phyloP scores from a whole-genome alignment of 2,329 filamentous ascomycete species.

The Clarireedia homoeocarpa region DNA sequence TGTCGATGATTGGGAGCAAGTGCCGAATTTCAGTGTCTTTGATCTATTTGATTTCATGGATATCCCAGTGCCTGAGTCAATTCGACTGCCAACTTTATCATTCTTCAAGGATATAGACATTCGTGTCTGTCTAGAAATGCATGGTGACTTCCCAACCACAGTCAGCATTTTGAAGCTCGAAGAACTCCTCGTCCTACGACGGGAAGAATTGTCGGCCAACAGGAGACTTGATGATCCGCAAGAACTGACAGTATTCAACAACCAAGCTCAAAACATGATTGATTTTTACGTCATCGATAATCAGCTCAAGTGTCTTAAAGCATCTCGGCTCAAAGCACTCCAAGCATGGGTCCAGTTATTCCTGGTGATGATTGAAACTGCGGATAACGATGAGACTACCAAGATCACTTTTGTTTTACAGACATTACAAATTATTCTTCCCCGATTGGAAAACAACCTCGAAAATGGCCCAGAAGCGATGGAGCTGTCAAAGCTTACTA shows the following conservation, averaged over 20 bases:
- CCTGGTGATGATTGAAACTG: constrained; percentile 73
- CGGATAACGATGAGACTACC: constrained; percentile 66
- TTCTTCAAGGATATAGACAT: constrained; percentile 63
- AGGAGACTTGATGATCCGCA: constrained; percentile 43
- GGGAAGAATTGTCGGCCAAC: constrained; percentile 49
- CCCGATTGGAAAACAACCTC: constrained; percentile 71
- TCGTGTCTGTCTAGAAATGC: constrained; percentile 52
- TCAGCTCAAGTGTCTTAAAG: constrained; percentile 47
- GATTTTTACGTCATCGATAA: constrained; percentile 57
- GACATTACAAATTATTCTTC: constrained; percentile 77
- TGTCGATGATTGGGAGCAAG: constrained; percentile 55
- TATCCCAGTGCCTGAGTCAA: constrained; percentile 41
- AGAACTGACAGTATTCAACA: constrained; percentile 43
- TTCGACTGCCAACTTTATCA: constrained; percentile 47
- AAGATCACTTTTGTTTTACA: constrained; percentile 77
- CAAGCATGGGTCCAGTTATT: constrained; percentile 79
- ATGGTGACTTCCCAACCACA: constrained; percentile 46
- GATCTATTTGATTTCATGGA: constrained; percentile 90
- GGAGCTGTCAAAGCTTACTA: constrained; percentile 70
- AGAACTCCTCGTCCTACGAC: constrained; percentile 65
- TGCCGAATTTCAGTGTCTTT: constrained; percentile 69
- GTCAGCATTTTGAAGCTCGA: constrained; percentile 66
- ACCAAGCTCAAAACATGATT: constrained; percentile 52
- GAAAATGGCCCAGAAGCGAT: constrained; percentile 62
- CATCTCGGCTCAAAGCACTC: constrained; percentile 56